A percentile compares a stretch with the other conserved stretches of the same genome.
Conservation (phyloP, 2,329 filamentous ascomycete genomes). For the Xylariaceae sp. region DNA sequence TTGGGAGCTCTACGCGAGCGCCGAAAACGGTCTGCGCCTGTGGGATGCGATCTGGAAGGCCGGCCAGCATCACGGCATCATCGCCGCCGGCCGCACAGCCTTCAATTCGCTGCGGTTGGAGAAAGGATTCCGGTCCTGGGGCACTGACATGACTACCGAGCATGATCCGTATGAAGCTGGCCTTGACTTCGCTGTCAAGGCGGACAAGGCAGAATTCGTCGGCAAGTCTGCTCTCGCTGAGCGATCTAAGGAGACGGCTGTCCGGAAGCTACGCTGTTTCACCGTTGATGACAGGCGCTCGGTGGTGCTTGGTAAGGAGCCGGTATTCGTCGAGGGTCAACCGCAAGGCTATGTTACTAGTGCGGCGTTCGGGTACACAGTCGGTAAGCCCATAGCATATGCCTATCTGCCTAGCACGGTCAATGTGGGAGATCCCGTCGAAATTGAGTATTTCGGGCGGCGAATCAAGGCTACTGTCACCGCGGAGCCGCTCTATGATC, state of each 20-base stretch:
- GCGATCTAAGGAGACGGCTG: constrained; percentile 13
- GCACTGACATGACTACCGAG: constrained; percentile 28
- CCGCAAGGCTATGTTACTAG: constrained; percentile 26
- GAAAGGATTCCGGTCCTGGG: constrained; percentile 28
- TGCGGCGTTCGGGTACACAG: constrained; percentile 24
- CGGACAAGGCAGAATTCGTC: constrained; percentile 27
- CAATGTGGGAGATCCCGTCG: constrained; percentile 17
- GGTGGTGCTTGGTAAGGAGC: constrained; percentile 28
- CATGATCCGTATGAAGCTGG: constrained; percentile 29
- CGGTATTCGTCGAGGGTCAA: constrained; percentile 23
- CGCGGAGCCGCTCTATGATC: constrained; percentile 27
- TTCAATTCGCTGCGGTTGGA: constrained; percentile 29
- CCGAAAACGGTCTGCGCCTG: constrained; percentile 24
- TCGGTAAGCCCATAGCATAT: constrained; percentile 27
- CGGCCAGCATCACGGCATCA: constrained; percentile 25
- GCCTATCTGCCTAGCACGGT: constrained; percentile 22
- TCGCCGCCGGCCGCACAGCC: constrained; percentile 25
- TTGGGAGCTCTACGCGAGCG: constrained; percentile 30
- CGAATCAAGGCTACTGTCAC: constrained; percentile 24
- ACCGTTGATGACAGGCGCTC: constrained; percentile 27
- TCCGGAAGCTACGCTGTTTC: constrained; percentile 16
- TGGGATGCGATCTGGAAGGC: constrained; percentile 29
- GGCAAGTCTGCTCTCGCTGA: constrained; percentile 25
- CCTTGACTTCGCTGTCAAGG: constrained; percentile 28
- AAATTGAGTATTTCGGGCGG: constrained; percentile 30